Evolutionary conservation across 139 green algal genomes (phyloP).

Genomic region (Asterochloris erici): DNA sequence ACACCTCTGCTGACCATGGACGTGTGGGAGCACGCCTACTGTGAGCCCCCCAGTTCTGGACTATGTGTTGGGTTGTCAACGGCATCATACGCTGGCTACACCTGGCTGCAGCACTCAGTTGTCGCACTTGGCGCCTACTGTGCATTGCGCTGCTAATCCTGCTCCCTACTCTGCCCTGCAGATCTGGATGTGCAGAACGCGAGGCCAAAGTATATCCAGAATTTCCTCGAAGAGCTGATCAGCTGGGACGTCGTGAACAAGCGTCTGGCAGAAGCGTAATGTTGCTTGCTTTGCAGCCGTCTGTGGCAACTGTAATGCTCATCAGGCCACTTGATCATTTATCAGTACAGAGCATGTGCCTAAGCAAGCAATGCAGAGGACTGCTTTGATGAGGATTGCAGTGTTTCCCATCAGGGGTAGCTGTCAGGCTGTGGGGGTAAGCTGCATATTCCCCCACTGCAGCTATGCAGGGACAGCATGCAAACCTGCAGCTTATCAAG

Average conservation of each 20-base stretch:
- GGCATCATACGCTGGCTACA: neutral
- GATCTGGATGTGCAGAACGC: constrained; percentile 68
- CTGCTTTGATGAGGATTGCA: no score
- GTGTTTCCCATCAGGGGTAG: no score
- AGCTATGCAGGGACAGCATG: no score
- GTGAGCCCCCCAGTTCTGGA: neutral
- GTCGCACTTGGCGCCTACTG: neutral
- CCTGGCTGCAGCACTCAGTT: neutral
- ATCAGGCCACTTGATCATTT: no score
- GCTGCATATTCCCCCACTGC: no score
- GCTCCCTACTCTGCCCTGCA: constrained; percentile 42
- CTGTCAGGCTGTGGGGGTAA: no score
- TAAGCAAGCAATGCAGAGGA: no score
- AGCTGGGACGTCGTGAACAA: constrained; percentile 75
- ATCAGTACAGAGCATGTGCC: no score
- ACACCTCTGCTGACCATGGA: constrained; percentile 89
- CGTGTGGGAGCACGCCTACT: constrained; percentile 82
- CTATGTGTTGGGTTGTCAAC: neutral
- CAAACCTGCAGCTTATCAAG: no score
- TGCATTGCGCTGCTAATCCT: neutral
- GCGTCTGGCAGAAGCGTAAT: constrained; percentile 28
- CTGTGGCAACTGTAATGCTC: no score
- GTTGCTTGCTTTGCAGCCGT: no score
- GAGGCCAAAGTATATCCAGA: constrained; percentile 69
- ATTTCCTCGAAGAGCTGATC: constrained; percentile 83